These are phyloP conservation scores for Petrea volubilis DNA, from an alignment of 257 asterid species.

Conservation along the genomic window DNA sequence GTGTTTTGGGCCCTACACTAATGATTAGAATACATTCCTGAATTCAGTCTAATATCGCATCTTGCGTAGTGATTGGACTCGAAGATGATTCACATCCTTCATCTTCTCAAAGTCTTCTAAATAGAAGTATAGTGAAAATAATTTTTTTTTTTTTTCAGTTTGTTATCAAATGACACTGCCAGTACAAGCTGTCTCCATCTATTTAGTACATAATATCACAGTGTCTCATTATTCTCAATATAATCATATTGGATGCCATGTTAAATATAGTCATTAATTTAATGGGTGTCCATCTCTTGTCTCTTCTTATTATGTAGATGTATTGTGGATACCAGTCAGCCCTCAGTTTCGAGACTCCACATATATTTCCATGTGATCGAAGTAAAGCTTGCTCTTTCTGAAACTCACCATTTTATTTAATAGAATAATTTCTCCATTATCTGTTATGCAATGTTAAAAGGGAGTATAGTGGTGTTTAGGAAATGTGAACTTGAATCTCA, in stretches of 20 bases:
- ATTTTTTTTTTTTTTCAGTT: not conserved
- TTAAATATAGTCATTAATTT: not conserved
- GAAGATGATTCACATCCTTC: not conserved
- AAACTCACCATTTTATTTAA: not conserved
- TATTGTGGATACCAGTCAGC: not conserved
- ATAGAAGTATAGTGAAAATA: not conserved
- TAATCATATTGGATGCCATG: not conserved
- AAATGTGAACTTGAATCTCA: not conserved
- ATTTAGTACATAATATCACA: not conserved
- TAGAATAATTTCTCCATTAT: not conserved
- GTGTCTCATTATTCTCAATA: not conserved
- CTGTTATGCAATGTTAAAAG: not conserved
- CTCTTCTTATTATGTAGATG: not conserved
- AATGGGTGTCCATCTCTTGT: too few species aligned
- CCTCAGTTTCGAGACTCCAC: not conserved
- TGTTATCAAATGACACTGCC: not conserved
- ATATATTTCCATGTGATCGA: not conserved
- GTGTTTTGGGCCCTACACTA: not conserved
- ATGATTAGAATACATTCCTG: not conserved
- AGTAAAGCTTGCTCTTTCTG: not conserved
- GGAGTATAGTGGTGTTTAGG: not conserved
- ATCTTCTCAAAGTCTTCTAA: not conserved
- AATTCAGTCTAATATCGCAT: not conserved
- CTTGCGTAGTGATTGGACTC: not conserved
- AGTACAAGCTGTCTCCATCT: not conserved